These are phyloP conservation scores for Solanum etuberosum DNA, from an alignment of 257 asterid genomes.

Conservation along the genomic window DNA sequence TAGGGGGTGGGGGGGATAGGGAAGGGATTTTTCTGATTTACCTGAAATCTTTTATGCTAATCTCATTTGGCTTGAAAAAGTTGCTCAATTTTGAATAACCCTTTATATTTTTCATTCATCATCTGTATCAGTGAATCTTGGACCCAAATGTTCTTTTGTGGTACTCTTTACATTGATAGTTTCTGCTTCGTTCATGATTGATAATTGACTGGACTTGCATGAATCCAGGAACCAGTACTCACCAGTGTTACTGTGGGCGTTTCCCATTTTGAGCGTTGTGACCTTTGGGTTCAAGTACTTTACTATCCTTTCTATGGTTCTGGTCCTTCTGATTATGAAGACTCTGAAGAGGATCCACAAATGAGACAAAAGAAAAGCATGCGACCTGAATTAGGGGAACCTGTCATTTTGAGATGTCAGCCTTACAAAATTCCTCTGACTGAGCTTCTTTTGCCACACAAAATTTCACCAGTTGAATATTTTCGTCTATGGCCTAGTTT, in stretches of 20 bases:
- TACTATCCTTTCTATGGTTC: constrained; percentile 70
- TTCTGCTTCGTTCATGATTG: not conserved
- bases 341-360: constrained; percentile 59
- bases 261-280: constrained; percentile 78
- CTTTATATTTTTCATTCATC: not conserved
- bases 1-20: not conserved
- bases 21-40: not conserved
- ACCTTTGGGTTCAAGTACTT: constrained; percentile 82
- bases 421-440: constrained; percentile 93
- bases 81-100: not conserved
- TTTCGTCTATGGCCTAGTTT: constrained; percentile 92
- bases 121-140: not conserved
- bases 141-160: not conserved
- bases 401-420: constrained; percentile 78
- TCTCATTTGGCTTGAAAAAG: not conserved
- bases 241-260: constrained; percentile 87
- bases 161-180: not conserved
- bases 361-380: constrained; percentile 45
- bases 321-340: constrained; percentile 58
- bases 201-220: constrained; percentile 1
- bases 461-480: constrained; percentile 93
- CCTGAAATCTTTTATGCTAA: not conserved
- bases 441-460: constrained; percentile 86
- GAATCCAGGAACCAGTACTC: constrained; percentile 63
- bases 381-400: constrained; percentile 56